phyloP scores from a whole-genome alignment of 1,284 basidiomycete species.

The Boletus semigastroideus region DNA sequence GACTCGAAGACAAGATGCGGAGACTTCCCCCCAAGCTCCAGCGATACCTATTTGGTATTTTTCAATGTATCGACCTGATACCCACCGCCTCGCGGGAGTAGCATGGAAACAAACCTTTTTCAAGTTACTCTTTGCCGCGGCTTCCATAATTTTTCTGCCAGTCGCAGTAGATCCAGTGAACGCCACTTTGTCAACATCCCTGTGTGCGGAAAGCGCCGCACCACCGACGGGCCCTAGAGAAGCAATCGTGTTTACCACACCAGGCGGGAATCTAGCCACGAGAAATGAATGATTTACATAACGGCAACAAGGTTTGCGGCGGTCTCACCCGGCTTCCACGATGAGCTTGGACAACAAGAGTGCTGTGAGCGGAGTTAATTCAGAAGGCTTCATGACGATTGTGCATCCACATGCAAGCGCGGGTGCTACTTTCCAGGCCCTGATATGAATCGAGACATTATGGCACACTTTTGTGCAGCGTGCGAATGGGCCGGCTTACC shows the following conservation, averaged over 20 bases:
- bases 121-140: slow-evolving; percentile 90
- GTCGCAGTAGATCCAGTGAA: slow-evolving; percentile 85
- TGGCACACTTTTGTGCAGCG: slow-evolving; percentile 11
- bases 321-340: slow-evolving; percentile 70
- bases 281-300: slow-evolving; percentile 16
- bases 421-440: slow-evolving; percentile 90
- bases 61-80: slow-evolving; percentile 14
- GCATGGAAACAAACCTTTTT: slow-evolving; percentile 62
- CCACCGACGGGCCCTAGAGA: slow-evolving; percentile 85
- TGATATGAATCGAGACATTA: slow-evolving; percentile 28
- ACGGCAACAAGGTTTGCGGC: slow-evolving; percentile 9
- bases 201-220: slow-evolving; percentile 76
- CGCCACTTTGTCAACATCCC: slow-evolving; percentile 81
- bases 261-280: slow-evolving; percentile 76
- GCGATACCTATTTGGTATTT: slow-evolving; percentile 60
- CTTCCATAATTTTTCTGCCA: slow-evolving; percentile 90
- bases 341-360: slow-evolving; percentile 78
- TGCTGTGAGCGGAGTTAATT: slow-evolving; percentile 88
- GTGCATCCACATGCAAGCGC: slow-evolving; percentile 87
- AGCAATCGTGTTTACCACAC: slow-evolving; percentile 88
- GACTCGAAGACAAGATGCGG: slow-evolving; percentile 85
- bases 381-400: slow-evolving; percentile 91
- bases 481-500: slow-evolving; percentile 41
- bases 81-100: slow-evolving; percentile 24
- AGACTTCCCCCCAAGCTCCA: slow-evolving; percentile 96